phyloP scores from a whole-genome alignment of 495 filamentous ascomycete species.

The Arthonia radiata region DNA sequence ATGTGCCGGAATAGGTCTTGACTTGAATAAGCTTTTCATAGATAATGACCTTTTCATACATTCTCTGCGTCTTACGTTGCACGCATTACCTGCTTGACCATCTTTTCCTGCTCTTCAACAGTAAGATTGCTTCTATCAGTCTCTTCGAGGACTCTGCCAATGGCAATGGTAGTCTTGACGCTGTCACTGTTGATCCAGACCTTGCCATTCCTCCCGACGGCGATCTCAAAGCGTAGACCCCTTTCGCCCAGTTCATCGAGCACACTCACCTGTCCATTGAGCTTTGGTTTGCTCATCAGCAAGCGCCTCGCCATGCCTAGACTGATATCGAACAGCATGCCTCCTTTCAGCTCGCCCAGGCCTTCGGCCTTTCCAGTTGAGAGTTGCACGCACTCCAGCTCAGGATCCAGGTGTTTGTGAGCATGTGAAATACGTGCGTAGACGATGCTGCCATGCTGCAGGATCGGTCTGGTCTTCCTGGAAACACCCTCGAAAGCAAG shows the following conservation, averaged over 20 bases:
- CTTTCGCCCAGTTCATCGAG: slow-evolving; percentile 65
- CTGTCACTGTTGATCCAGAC: slow-evolving; percentile 60
- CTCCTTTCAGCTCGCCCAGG: slow-evolving; percentile 60
- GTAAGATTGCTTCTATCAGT: slow-evolving; percentile 44
- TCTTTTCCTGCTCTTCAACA: slow-evolving; percentile 51
- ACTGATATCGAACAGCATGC: slow-evolving; percentile 66
- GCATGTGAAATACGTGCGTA: slow-evolving; percentile 61
- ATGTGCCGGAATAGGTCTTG: too few species aligned
- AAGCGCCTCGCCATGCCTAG: slow-evolving; percentile 59
- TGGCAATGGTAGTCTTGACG: slow-evolving; percentile 38
- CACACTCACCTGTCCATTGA: slow-evolving; percentile 39
- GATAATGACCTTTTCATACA: too few species aligned
- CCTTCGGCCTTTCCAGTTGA: slow-evolving; percentile 76
- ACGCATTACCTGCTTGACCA: slow-evolving; percentile 53
- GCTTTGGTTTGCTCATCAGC: slow-evolving; percentile 37
- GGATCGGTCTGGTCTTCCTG: slow-evolving; percentile 68
- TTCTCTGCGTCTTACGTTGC: too few species aligned
- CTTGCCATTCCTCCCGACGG: slow-evolving; percentile 80
- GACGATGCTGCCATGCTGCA: slow-evolving; percentile 48
- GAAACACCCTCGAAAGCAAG: slow-evolving; percentile 77
- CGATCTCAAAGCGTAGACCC: slow-evolving; percentile 66
- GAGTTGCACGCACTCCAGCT: slow-evolving; percentile 69
- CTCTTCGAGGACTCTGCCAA: slow-evolving; percentile 57
- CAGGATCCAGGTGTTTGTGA: slow-evolving; percentile 61
- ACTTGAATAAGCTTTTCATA: too few species aligned